Percentiles rank a stretch among this genome's conserved stretches.
Conservation (phyloP, 2,329 filamentous ascomycete genomes). For the Aphanocladium album region DNA sequence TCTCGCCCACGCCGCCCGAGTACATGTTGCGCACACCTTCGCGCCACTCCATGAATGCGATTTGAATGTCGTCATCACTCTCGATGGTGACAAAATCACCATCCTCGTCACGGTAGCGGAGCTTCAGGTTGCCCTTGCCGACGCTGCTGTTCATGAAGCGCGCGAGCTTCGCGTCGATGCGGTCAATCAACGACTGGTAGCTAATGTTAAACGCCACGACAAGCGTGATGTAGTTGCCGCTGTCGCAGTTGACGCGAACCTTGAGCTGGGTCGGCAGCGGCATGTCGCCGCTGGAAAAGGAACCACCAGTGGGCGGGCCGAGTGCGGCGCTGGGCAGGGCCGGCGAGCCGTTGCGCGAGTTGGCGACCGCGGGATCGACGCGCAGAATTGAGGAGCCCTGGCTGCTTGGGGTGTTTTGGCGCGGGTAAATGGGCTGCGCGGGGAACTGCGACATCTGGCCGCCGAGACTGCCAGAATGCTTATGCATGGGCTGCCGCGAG, state of each 20-base stretch:
- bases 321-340: constrained; percentile 33
- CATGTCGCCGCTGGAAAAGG: constrained; percentile 43
- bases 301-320: constrained; percentile 22
- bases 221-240: constrained; percentile 84
- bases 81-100: constrained; percentile 91
- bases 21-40: constrained; percentile 57
- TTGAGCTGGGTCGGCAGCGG: constrained; percentile 73
- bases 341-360: constrained; percentile 43
- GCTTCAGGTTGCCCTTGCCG: constrained; percentile 72
- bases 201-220: constrained; percentile 94
- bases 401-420: constrained; percentile 40
- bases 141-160: constrained; percentile 82
- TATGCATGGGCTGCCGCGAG: constrained; percentile 55
- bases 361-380: constrained; percentile 33
- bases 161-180: constrained; percentile 91
- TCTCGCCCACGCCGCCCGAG: constrained; percentile 75
- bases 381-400: constrained; percentile 31
- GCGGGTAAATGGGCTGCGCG: constrained; percentile 46
- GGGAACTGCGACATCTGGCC: constrained; percentile 54
- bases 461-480: constrained; percentile 43
- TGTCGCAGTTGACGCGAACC: constrained; percentile 88
- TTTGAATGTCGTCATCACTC: constrained; percentile 92
- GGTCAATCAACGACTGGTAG: constrained; percentile 87
- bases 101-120: constrained; percentile 89
- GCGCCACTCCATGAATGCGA: constrained; percentile 91